Base-by-base conservation (phyloP, 805 yeast genomes). In the Metschnikowia lochheadii region DNA sequence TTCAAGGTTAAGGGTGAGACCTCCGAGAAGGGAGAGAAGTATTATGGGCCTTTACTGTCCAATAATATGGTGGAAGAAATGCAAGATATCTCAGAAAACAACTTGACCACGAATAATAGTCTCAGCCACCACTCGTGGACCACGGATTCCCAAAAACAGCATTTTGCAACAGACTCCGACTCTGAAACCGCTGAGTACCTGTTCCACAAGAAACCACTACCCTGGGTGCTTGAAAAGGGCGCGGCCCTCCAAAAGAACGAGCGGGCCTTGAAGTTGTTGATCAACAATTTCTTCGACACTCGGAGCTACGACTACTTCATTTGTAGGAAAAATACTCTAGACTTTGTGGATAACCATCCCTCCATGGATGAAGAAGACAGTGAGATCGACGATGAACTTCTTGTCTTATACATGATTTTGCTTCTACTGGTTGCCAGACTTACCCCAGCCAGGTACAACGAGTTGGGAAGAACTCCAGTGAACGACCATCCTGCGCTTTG, bases 31-130 rank as follows among this genome's bases (percentile, higher is more conserved):
- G 76, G 75, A 33, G 70, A 68, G 31, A 76, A 75, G 49, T 79
- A 73, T 54, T 79, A 76, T 56, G 82, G 82, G 0, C 82, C 83
- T 1, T 77, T 72, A 51, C 75, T 79, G n/a, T 69, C 77, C 6
- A 63, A 65, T 38, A 77, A 65, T 56, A 78, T 78, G 82, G 70
- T 77, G 36, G 72, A 73, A 34, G 60, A 69, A 2, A 64, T 71
- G 42, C 49, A 46, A 32, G 48, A 46, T 40, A 50, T 48, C 29
- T 32, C 44, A 40, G 49, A 46, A 32, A 40, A 45, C 15, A 23
- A 33, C 10, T 37, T 23, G 47, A 35, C 36, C 8, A 36, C 41
- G 13, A 14, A 21, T 14, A 17, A 47, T 13, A 42, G 44, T 10
- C 48, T 48, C 32, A 41, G 48, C n/a, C 53, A 42, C 21, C 55